These are phyloP conservation scores for Salix udensis DNA, from an alignment of 345 rosid species.

Conservation along the genomic window DNA sequence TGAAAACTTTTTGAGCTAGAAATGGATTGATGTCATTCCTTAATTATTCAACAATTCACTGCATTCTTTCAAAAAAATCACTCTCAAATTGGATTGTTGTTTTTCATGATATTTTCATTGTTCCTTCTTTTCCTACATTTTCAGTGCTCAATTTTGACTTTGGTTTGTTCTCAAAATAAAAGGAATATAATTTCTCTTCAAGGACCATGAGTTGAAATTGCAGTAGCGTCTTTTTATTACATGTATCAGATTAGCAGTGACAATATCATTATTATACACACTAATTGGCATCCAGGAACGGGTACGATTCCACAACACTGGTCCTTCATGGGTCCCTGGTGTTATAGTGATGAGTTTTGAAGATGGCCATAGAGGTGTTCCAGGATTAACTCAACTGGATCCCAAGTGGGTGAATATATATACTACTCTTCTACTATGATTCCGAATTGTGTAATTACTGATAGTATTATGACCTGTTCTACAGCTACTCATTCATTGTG, in stretches of 20 bases:
- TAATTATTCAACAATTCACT: not conserved
- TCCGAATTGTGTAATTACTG: not conserved
- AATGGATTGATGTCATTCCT: not conserved
- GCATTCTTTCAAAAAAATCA: too few relatives aligned
- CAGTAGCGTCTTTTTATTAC: not conserved
- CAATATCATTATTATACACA: not conserved
- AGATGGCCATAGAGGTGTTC: constrained; percentile 60
- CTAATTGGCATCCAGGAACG: constrained; percentile 45
- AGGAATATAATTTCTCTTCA: not conserved
- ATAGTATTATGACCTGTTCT: not conserved
- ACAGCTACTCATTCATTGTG: constrained; percentile 64
- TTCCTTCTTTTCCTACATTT: not conserved
- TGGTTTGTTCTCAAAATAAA: not conserved
- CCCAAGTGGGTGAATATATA: constrained; percentile 44
- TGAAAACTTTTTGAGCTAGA: not conserved
- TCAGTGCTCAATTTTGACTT: not conserved
- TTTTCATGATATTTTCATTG: not conserved
- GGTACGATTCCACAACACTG: constrained; percentile 68
- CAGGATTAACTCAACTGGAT: constrained; percentile 68
- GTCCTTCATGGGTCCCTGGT: constrained; percentile 69
- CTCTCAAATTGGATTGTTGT: not conserved
- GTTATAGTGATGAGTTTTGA: constrained; percentile 84
- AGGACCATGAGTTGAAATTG: not conserved
- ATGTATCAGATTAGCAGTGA: not conserved
- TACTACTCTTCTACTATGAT: not conserved